Percentiles rank a stretch among this genome's conserved stretches.
phyloP scores from a whole-genome alignment of 2,329 filamentous ascomycete species.

The Aaosphaeria pasadenensis region DNA sequence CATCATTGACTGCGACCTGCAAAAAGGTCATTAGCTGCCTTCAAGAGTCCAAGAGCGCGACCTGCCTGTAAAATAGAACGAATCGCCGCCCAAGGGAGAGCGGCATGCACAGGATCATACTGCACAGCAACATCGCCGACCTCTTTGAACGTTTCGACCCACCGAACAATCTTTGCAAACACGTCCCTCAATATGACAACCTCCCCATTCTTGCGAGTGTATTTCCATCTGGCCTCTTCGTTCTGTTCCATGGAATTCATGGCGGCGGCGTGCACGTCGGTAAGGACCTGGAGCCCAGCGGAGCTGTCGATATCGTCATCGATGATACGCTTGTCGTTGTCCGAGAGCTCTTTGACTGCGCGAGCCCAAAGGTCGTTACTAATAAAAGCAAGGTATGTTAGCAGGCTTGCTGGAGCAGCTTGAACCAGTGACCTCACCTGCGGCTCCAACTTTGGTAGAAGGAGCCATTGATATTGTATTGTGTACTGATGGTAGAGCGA shows the following conservation, averaged over 20 bases:
- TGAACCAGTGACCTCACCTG: not conserved
- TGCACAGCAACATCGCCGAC: conserved; percentile 29
- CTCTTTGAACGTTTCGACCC: conserved; percentile 25
- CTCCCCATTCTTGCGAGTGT: conserved; percentile 1
- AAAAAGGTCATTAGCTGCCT: conserved; percentile 5
- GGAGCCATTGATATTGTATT: no score
- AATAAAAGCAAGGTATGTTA: not conserved
- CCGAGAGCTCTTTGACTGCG: not conserved
- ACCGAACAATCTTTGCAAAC: conserved; percentile 22
- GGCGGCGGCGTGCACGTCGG: not conserved
- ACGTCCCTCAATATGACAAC: conserved; percentile 25
- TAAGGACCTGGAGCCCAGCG: not conserved
- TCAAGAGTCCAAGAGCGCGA: not conserved
- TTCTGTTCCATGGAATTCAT: not conserved
- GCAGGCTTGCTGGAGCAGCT: not conserved
- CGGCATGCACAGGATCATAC: conserved; percentile 30
- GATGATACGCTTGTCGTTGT: not conserved
- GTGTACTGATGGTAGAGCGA: no score
- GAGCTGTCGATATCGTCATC: not conserved
- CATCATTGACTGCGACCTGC: conserved; percentile 2
- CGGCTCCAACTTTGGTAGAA: not conserved
- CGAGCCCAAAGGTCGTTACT: not conserved
- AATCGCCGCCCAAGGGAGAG: conserved; percentile 31
- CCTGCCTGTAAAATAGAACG: conserved; percentile 29
- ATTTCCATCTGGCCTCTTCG: not conserved